A percentile compares a stretch with the other conserved stretches of the same genome.
Evolutionary conservation across 306 rosid genomes (phyloP).

Genomic region (Lagenaria siceraria): DNA sequence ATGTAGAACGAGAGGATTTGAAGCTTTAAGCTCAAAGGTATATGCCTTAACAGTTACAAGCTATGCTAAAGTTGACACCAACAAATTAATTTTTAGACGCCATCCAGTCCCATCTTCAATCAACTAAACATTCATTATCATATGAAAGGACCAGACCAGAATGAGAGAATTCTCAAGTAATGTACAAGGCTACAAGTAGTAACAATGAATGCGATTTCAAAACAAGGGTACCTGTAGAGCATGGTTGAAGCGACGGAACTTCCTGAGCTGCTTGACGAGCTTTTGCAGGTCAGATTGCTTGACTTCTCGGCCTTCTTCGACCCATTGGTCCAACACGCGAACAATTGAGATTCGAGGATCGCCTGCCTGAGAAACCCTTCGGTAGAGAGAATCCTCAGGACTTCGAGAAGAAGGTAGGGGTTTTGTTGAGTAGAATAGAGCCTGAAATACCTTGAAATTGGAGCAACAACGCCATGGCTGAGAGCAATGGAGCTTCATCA

Average conservation of each 20-base stretch:
- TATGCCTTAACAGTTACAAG: too few species aligned
- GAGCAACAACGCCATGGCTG: slow-evolving; percentile 14
- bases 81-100: neutral
- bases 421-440: slow-evolving; percentile 14
- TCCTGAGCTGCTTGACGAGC: slow-evolving; percentile 28
- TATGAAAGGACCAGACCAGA: neutral
- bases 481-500: slow-evolving; percentile 24
- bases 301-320: slow-evolving; percentile 32
- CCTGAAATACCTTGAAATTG: slow-evolving; percentile 4
- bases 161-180: neutral
- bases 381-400: slow-evolving; percentile 19
- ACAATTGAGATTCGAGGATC: slow-evolving; percentile 26
- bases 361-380: slow-evolving; percentile 19
- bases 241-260: slow-evolving; percentile 34
- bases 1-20: too few species aligned
- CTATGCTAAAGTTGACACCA: too few species aligned
- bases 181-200: neutral
- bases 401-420: neutral
- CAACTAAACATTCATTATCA: neutral
- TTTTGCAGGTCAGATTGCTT: slow-evolving; percentile 14
- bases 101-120: neutral
- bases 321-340: slow-evolving; percentile 47
- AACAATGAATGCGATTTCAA: neutral
- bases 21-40: too few species aligned
- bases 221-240: slow-evolving; percentile 49